A percentile compares a stretch with the other conserved stretches of the same genome.
These are phyloP conservation scores for Chlamydomonas eustigma DNA, from an alignment of 139 green algal species.

Conservation along the genomic window DNA sequence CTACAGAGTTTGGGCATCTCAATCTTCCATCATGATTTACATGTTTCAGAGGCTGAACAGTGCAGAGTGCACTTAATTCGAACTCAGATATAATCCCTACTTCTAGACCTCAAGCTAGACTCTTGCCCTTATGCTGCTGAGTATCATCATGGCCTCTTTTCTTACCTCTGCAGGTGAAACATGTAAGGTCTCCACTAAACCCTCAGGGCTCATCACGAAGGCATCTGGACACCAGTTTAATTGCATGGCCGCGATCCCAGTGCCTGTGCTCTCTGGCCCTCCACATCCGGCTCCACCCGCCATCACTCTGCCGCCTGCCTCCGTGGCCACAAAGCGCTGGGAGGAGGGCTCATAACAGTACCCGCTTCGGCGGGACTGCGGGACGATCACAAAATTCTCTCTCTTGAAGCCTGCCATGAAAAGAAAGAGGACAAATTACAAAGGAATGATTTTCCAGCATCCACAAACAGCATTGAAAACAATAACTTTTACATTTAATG, in stretches of 20 bases:
- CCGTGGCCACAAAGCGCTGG: neutral
- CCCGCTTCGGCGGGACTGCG: neutral
- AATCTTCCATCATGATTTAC: no score
- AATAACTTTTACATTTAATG: neutral
- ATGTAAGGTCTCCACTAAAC: neutral
- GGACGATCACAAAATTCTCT: neutral
- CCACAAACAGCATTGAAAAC: neutral
- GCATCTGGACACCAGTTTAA: slow-evolving; percentile 1
- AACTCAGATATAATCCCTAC: no score
- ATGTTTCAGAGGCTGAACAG: no score
- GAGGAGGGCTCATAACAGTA: neutral
- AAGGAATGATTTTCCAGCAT: neutral
- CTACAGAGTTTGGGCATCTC: no score
- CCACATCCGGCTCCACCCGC: neutral
- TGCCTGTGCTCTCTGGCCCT: slow-evolving; percentile 1
- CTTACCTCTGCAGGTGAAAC: neutral
- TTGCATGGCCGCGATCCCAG: neutral
- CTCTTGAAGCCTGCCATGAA: neutral
- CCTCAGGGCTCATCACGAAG: slow-evolving; percentile 2
- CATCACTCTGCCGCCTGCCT: no score
- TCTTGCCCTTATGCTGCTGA: no score
- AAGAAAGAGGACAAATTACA: neutral
- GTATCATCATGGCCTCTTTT: no score
- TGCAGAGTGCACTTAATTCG: no score
- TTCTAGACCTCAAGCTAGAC: no score